These are phyloP conservation scores for Fusarium mexicanum DNA, from an alignment of 2,329 filamentous ascomycete species.

Conservation along the genomic window DNA sequence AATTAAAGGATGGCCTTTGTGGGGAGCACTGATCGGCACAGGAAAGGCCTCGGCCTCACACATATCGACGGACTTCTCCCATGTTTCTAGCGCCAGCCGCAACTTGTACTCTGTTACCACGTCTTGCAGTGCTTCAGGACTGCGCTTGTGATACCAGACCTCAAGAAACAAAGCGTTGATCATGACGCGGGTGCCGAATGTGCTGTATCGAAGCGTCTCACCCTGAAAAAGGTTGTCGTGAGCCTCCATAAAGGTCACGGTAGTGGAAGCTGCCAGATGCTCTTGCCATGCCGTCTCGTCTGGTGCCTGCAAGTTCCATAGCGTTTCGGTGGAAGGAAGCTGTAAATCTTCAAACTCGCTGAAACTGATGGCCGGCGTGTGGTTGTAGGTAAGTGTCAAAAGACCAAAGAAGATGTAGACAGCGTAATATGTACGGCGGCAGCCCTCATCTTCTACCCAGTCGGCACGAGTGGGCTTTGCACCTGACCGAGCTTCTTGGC, in stretches of 20 bases:
- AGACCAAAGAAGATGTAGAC: constrained; percentile 99
- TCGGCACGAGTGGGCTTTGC: constrained; percentile 81
- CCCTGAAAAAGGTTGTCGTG: constrained; percentile 97
- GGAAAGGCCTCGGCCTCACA: constrained; percentile 91
- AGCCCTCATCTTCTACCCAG: constrained; percentile 97
- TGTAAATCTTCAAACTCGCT: constrained; percentile 96
- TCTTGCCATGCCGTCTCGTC: constrained; percentile 90
- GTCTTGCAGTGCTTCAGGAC: constrained; percentile 95
- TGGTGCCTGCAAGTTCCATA: constrained; percentile 87
- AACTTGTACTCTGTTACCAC: constrained; percentile 99
- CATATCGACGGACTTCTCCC: constrained; percentile 94
- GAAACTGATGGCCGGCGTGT: constrained; percentile 97
- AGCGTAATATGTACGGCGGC: constrained; percentile 95
- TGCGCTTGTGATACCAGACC: constrained; percentile 99
- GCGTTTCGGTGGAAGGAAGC: constrained; percentile 89
- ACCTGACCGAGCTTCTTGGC: constrained; percentile 85
- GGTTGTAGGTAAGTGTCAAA: constrained; percentile 94
- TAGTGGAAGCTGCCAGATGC: constrained; percentile 73
- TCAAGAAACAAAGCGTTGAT: constrained; percentile 98
- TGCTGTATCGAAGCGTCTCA: constrained; percentile 89
- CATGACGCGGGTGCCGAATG: constrained; percentile 96
- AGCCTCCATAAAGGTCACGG: constrained; percentile 89
- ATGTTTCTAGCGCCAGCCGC: constrained; percentile 93
- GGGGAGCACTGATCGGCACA: constrained; percentile 90
- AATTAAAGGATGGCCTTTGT: constrained; percentile 94